phyloP scores from a whole-genome alignment of 2,329 filamentous ascomycete species.

The Colletotrichum somersetense region DNA sequence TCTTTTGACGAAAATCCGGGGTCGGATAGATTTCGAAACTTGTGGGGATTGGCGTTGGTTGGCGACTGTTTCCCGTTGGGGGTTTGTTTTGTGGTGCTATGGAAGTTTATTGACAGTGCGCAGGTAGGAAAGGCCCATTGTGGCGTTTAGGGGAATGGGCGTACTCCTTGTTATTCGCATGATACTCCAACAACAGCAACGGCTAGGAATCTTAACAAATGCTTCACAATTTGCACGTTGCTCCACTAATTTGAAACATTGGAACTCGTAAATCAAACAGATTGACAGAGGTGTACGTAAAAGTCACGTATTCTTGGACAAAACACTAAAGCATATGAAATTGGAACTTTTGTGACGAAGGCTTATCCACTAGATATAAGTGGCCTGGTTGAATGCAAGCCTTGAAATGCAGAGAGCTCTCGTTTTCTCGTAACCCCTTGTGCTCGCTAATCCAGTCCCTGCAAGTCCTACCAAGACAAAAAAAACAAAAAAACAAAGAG shows the following conservation, averaged over 20 bases:
- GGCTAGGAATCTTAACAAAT: neutral
- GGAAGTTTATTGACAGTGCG: neutral
- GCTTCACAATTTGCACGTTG: neutral
- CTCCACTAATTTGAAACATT: neutral
- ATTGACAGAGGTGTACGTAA: neutral
- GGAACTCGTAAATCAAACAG: neutral
- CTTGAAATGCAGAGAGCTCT: constrained; percentile 29
- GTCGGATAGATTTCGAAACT: neutral
- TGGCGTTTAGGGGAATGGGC: constrained; percentile 8
- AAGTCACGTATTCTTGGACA: neutral
- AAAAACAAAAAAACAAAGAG: neutral
- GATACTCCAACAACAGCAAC: neutral
- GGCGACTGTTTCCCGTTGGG: constrained; percentile 3
- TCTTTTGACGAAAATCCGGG: constrained; percentile 22
- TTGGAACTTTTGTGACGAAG: constrained; percentile 30
- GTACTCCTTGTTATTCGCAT: neutral
- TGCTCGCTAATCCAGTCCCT: constrained; percentile 28
- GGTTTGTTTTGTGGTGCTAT: constrained; percentile 4
- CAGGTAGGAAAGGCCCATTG: neutral
- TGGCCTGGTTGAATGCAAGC: constrained; percentile 8
- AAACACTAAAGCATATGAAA: constrained; percentile 1
- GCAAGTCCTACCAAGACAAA: constrained; percentile 13
- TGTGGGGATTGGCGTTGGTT: constrained; percentile 32
- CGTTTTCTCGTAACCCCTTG: constrained; percentile 36
- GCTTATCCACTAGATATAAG: constrained; percentile 26